Conservation (phyloP, 495 filamentous ascomycete genomes). For the Thermothielavioides terrestris region DNA sequence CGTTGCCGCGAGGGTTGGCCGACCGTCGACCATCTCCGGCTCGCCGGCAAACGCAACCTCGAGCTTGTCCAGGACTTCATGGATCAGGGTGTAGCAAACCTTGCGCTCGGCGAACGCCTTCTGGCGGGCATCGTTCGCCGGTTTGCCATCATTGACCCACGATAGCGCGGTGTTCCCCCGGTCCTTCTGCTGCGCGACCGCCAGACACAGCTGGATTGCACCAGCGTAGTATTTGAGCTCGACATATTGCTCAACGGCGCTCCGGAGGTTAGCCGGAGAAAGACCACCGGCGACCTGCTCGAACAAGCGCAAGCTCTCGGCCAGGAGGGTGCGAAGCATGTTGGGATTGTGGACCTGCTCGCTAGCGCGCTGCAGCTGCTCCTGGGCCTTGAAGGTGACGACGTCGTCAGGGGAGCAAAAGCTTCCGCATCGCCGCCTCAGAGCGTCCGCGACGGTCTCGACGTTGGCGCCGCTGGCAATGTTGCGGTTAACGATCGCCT, state of each 20-base stretch:
- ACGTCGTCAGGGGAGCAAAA: slow-evolving; percentile 97
- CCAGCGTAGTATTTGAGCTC: slow-evolving; percentile 83
- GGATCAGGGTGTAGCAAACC: slow-evolving; percentile 74
- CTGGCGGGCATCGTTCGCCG: slow-evolving; percentile 55
- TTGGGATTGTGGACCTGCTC: slow-evolving; percentile 70
- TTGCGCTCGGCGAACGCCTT: slow-evolving; percentile 60
- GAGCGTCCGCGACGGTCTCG: slow-evolving; percentile 88
- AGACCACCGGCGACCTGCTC: slow-evolving; percentile 75
- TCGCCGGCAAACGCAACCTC: slow-evolving; percentile 57
- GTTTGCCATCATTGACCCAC: slow-evolving; percentile 53
- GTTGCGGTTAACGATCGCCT: slow-evolving; percentile 94
- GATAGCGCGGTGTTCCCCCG: slow-evolving; percentile 70
- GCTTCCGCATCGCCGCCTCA: slow-evolving; percentile 82
- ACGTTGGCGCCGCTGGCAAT: slow-evolving; percentile 94
- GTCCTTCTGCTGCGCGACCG: slow-evolving; percentile 72
- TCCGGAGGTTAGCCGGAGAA: slow-evolving; percentile 68
- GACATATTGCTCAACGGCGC: slow-evolving; percentile 69
- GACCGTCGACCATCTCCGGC: slow-evolving; percentile 68
- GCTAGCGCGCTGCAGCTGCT: slow-evolving; percentile 76
- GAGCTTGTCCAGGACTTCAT: slow-evolving; percentile 63
- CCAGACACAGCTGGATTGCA: slow-evolving; percentile 80
- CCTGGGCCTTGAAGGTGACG: slow-evolving; percentile 95
- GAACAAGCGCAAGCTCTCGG: slow-evolving; percentile 83
- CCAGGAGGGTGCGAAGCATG: slow-evolving; percentile 68
- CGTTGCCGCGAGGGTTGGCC: slow-evolving; percentile 60